Conservation (phyloP, 2,329 filamentous ascomycete genomes). For the Aspergillus sp. region DNA sequence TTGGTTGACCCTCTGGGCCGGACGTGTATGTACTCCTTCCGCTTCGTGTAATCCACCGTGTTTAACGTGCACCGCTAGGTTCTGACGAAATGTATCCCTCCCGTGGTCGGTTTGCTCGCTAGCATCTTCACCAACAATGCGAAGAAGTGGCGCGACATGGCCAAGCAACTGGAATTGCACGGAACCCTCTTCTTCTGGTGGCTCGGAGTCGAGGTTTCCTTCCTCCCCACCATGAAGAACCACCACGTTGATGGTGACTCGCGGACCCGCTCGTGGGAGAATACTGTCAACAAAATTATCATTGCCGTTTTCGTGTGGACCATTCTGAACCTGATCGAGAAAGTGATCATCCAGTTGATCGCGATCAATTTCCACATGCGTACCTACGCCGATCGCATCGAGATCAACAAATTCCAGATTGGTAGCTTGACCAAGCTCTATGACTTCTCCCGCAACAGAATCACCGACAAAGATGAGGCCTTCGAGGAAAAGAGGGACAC, state of each 20-base stretch:
- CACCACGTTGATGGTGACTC: slow-evolving; percentile 57
- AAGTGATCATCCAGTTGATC: slow-evolving; percentile 92
- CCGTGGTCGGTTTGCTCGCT: slow-evolving; percentile 61
- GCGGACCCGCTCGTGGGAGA: slow-evolving; percentile 66
- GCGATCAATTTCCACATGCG: slow-evolving; percentile 88
- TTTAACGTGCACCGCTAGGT: slow-evolving; percentile 40
- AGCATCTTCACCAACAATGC: slow-evolving; percentile 79
- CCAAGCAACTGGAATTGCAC: slow-evolving; percentile 79
- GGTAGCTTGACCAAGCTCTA: slow-evolving; percentile 65
- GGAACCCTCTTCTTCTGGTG: slow-evolving; percentile 90
- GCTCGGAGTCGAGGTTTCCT: slow-evolving; percentile 81
- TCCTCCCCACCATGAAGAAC: slow-evolving; percentile 75
- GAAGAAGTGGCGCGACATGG: slow-evolving; percentile 93
- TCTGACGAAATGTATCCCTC: slow-evolving; percentile 64
- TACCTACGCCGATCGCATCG: slow-evolving; percentile 87
- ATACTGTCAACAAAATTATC: slow-evolving; percentile 78
- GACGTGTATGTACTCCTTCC: slow-evolving; percentile 45
- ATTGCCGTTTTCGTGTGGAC: slow-evolving; percentile 79
- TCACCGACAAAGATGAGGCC: slow-evolving; percentile 71
- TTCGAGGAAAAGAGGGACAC: slow-evolving; percentile 59
- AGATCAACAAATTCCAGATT: slow-evolving; percentile 89
- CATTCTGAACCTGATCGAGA: slow-evolving; percentile 81
- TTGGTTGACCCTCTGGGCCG: slow-evolving; percentile 88
- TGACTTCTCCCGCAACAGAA: slow-evolving; percentile 62
- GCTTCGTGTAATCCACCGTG: not conserved